Evolutionary conservation across 2,329 filamentous ascomycete species (phyloP).

Genomic region (Sporothrix brunneoviolacea): DNA sequence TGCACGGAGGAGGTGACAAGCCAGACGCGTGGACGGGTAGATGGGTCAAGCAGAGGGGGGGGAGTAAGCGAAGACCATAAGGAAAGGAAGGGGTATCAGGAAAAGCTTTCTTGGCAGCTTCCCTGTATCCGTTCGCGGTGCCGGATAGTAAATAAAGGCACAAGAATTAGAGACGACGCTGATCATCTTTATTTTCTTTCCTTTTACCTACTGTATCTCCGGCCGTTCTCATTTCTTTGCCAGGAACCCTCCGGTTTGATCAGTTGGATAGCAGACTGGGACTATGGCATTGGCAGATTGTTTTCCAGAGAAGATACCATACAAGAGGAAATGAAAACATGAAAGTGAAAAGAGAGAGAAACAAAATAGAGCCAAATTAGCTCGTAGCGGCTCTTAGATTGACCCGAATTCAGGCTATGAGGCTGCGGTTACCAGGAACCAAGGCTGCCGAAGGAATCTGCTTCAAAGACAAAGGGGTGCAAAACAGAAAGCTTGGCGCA

Average conservation of each 20-base stretch:
- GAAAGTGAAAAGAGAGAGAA: background rate
- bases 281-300: too few species aligned
- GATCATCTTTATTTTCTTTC: background rate
- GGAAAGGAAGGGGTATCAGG: too few species aligned
- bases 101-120: too few species aligned
- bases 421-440: slow-evolving; percentile 20
- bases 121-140: background rate
- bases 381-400: slow-evolving; percentile 17
- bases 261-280: too few species aligned
- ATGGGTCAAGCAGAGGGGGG: background rate
- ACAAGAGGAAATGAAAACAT: background rate
- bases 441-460: slow-evolving; percentile 11
- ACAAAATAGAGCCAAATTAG: slow-evolving; percentile 19
- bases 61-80: too few species aligned
- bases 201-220: too few species aligned
- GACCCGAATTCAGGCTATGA: slow-evolving; percentile 21
- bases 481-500: background rate
- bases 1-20: too few species aligned
- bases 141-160: background rate
- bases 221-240: too few species aligned
- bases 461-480: background rate
- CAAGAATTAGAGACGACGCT: background rate
- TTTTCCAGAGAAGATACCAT: background rate
- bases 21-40: slow-evolving; percentile 5
- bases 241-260: too few species aligned